Evolutionary conservation across 2,329 filamentous ascomycete species (phyloP).

Genomic region (Trichoderma koningiopsis): DNA sequence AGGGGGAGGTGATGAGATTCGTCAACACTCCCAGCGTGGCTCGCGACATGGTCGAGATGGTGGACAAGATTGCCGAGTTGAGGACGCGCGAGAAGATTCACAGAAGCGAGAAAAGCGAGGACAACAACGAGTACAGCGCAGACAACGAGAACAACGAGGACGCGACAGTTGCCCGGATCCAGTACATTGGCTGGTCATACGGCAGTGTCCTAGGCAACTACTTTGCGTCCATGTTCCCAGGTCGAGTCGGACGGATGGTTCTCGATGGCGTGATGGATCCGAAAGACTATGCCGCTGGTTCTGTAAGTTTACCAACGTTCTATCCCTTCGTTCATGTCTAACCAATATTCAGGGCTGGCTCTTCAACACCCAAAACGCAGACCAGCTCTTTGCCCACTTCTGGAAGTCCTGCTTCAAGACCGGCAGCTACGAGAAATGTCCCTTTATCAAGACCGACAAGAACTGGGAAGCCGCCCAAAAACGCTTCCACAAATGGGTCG

Average conservation of each 20-base stretch:
- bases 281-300: constrained; percentile 38
- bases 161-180: constrained; percentile 33
- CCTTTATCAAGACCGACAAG: constrained; percentile 35
- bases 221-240: constrained; percentile 40
- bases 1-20: constrained; percentile 37
- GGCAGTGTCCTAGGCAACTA: constrained; percentile 39
- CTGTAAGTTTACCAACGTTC: not conserved
- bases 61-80: constrained; percentile 43
- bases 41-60: constrained; percentile 47
- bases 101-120: too few species aligned
- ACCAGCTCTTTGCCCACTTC: constrained; percentile 39
- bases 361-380: constrained; percentile 41
- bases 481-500: constrained; percentile 38
- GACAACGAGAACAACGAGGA: not conserved
- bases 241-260: constrained; percentile 44
- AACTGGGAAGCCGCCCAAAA: constrained; percentile 31
- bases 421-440: constrained; percentile 32
- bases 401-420: constrained; percentile 40
- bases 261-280: constrained; percentile 44
- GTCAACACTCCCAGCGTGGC: constrained; percentile 44
- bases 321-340: not conserved
- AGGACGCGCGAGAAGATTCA: constrained; percentile 13
- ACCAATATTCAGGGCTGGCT: constrained; percentile 35
- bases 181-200: constrained; percentile 55
- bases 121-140: too few species aligned